Evolutionary conservation across 2,329 filamentous ascomycete species (phyloP).

Genomic region (Trichoderma afroharzianum): DNA sequence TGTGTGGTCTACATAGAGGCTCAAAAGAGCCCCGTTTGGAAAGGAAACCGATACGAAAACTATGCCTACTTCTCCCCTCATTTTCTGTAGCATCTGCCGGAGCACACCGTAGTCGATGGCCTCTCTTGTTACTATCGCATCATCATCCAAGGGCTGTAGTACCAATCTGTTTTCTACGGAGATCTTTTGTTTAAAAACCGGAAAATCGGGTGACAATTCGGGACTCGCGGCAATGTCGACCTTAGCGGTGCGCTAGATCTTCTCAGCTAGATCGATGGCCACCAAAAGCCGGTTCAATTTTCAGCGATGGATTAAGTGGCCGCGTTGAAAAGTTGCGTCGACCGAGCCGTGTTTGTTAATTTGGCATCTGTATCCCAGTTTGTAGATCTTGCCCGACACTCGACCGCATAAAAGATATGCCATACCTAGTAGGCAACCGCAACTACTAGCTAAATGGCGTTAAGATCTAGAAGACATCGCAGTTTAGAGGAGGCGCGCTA

Average conservation of each 20-base stretch:
- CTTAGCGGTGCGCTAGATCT: neutral
- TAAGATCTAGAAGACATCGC: neutral
- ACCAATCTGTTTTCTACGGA: neutral
- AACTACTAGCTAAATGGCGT: neutral
- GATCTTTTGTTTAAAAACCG: neutral
- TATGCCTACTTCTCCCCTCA: neutral
- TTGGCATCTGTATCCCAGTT: neutral
- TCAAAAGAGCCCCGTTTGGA: too few relatives aligned
- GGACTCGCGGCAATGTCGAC: neutral
- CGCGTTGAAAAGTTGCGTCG: neutral
- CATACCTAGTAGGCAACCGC: neutral
- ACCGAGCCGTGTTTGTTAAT: neutral
- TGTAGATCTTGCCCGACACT: neutral
- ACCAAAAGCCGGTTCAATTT: neutral
- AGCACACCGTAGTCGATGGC: neutral
- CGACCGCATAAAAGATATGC: neutral
- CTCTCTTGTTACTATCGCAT: neutral
- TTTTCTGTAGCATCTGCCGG: neutral
- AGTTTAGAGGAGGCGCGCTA: neutral
- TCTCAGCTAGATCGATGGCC: neutral
- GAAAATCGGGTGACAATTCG: neutral
- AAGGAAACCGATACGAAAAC: neutral
- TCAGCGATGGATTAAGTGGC: neutral
- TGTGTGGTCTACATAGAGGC: neutral
- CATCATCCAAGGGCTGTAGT: neutral